Percentiles rank a stretch among this genome's conserved stretches.
Conservation (phyloP, 139 green algal species). For the Mesotaenium endlicherianum region DNA sequence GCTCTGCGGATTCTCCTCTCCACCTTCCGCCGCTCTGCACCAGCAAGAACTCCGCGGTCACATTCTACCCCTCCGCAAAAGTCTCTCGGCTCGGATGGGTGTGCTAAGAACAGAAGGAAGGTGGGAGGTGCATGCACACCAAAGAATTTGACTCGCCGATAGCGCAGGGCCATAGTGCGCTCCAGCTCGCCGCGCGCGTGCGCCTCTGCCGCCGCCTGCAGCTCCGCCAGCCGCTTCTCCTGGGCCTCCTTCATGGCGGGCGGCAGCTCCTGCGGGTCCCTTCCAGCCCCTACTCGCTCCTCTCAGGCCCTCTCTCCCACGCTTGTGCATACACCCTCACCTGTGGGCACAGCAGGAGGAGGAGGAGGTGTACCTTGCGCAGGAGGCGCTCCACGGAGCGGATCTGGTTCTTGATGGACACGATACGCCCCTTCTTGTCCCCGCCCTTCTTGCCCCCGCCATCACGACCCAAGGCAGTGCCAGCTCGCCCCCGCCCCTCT, state of each 20-base stretch:
- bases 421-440: neutral
- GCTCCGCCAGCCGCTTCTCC: conserved; percentile 33
- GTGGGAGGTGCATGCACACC: conserved; percentile 22
- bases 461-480: neutral
- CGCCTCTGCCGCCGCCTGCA: conserved; percentile 3
- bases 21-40: conserved; percentile 28
- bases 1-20: conserved; percentile 7
- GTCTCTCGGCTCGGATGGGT: too few relatives aligned
- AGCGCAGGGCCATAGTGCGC: conserved; percentile 27
- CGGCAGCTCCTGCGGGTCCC: conserved; percentile 10
- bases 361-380: neutral
- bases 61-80: too few relatives aligned
- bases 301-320: neutral
- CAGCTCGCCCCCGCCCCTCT: neutral
- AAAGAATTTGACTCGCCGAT: conserved; percentile 43
- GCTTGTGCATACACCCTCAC: neutral
- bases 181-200: conserved; percentile 14
- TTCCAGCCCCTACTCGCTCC: neutral
- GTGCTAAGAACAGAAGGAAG: too few relatives aligned
- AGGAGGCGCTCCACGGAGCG: conserved; percentile 9
- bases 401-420: conserved; percentile 23
- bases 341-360: neutral
- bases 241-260: conserved; percentile 8
- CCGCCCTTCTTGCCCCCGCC: neutral
- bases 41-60: too few relatives aligned